A percentile compares a stretch with the other conserved stretches of the same genome.
Evolutionary conservation across 2,329 filamentous ascomycete species (phyloP).

Genomic region (Fusarium tupiense): DNA sequence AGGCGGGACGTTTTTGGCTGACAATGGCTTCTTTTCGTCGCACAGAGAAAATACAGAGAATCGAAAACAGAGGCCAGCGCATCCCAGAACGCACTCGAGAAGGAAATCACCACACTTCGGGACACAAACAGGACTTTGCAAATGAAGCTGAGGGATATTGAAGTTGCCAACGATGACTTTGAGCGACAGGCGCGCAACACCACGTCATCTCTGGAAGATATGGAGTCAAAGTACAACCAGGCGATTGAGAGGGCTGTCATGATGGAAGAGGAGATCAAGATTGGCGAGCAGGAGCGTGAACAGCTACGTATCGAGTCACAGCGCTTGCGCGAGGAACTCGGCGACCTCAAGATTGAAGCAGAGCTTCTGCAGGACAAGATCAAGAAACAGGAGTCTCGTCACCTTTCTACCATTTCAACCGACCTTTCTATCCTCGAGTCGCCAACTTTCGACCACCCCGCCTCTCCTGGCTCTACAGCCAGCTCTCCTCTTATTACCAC

Average conservation of each 20-base stretch:
- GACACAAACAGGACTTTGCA: conserved; percentile 85
- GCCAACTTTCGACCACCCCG: conserved; percentile 75
- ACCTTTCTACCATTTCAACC: conserved; percentile 68
- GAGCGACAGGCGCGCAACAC: conserved; percentile 96
- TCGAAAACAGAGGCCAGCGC: conserved; percentile 87
- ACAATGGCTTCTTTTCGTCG: conserved; percentile 19
- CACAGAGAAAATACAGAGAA: conserved; percentile 92
- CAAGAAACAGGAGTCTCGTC: conserved; percentile 72
- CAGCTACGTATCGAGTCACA: conserved; percentile 88
- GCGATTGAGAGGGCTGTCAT: conserved; percentile 91
- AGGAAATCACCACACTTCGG: conserved; percentile 92
- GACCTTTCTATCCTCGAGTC: conserved; percentile 73
- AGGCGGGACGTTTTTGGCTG: conserved; percentile 8
- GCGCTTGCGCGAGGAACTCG: conserved; percentile 87
- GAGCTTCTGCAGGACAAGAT: conserved; percentile 96
- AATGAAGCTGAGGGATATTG: conserved; percentile 88
- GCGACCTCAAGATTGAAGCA: conserved; percentile 92
- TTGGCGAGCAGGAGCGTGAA: conserved; percentile 92
- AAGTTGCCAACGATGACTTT: conserved; percentile 98
- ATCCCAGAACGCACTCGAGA: conserved; percentile 88
- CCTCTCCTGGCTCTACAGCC: conserved; percentile 83
- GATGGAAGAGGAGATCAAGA: conserved; percentile 93
- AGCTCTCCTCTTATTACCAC: conserved; percentile 92
- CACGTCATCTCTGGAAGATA: conserved; percentile 92
- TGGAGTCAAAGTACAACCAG: conserved; percentile 97